Evolutionary conservation across 2,329 filamentous ascomycete genomes (phyloP), one percentile per base, ranked within the genome.

Genomic region (Colletotrichum siamense): DNA sequence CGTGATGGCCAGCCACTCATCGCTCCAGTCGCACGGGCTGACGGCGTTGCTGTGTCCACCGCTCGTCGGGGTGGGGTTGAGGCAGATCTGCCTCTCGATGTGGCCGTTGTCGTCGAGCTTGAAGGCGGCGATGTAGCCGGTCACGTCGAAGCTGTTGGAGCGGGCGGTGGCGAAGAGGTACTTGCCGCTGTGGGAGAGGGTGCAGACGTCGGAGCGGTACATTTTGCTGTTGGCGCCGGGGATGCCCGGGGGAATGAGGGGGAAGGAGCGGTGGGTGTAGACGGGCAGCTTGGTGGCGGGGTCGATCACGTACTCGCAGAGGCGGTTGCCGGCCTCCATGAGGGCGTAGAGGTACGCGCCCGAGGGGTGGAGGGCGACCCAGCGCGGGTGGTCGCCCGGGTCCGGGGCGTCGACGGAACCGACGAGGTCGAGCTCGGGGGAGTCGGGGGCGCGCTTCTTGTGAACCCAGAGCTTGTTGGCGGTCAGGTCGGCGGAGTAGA

Each of bases 31-130:
- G 82, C 94, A 95, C 1, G 95, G 95, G 73, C 92, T 91, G n/a
- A 98, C 94, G 0, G 95, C 95, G 82, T 98, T 98, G 77, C 94
- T 96, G 85, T 98, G 95, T 0, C 95, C 95, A 62, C 95, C 95
- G 82, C 94, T 96, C 4, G 95, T 98, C 3, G 95, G 94, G 4
- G 95, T 98, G 0, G 95, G 95, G 81, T 95, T 95, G 65, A 98
- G 88, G 82, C 92, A 95, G 65, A 98, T 91, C 87, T 97, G 95
- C 59, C 89, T 86, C 87, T 96, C 94, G 73, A 98, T 93, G 78
- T 91, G 91, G 3, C 95, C 95, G 52, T 88, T 89, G 2, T 91
- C 88, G 4, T 89, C 89, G 64, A 98, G 90, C 81, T 91, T 91
- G 86, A 98, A 98, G 1, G 94, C 95, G 7, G 95, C 92, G 71